Percentiles rank a stretch among this genome's conserved stretches.
Conservation (phyloP, 164 flowering plant genomes). For the Magnolia kwangsiensis region DNA sequence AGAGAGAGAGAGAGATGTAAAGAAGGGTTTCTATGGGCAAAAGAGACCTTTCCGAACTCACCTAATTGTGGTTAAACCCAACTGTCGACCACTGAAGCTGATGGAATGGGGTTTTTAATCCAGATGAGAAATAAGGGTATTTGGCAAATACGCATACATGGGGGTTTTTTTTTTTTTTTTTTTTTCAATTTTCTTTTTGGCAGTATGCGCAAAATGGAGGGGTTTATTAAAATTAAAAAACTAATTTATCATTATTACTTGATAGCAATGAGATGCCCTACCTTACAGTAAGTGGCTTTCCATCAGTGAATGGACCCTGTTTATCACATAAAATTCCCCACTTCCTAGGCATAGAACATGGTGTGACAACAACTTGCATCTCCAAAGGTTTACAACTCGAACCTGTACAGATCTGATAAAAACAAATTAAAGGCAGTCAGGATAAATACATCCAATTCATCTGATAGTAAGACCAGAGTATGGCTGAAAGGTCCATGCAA, state of each 20-base stretch:
- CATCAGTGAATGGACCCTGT: conserved; percentile 3
- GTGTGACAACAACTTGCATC: conserved; percentile 34
- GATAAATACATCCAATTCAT: not conserved
- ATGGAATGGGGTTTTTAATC: too few species aligned
- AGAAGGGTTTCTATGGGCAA: too few species aligned
- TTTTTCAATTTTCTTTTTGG: too few species aligned
- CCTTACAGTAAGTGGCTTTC: conserved; percentile 25
- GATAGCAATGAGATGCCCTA: conserved; percentile 6
- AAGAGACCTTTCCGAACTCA: too few species aligned
- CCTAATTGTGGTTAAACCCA: too few species aligned
- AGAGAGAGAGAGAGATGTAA: not conserved
- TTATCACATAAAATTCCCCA: conserved; percentile 37
- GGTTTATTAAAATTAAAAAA: too few species aligned
- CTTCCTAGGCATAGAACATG: conserved; percentile 23
- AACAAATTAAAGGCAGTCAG: not conserved
- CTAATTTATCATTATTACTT: too few species aligned
- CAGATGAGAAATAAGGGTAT: too few species aligned
- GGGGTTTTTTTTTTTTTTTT: too few species aligned
- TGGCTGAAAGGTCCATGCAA: not conserved
- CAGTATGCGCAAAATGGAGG: too few species aligned
- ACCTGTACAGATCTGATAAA: conserved; percentile 21
- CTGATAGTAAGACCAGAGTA: not conserved
- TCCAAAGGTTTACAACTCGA: conserved; percentile 27
- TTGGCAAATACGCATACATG: too few species aligned
- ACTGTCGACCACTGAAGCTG: too few species aligned